These are phyloP conservation scores for Rehmannia glutinosa DNA, from an alignment of 257 asterid species.

Conservation along the genomic window DNA sequence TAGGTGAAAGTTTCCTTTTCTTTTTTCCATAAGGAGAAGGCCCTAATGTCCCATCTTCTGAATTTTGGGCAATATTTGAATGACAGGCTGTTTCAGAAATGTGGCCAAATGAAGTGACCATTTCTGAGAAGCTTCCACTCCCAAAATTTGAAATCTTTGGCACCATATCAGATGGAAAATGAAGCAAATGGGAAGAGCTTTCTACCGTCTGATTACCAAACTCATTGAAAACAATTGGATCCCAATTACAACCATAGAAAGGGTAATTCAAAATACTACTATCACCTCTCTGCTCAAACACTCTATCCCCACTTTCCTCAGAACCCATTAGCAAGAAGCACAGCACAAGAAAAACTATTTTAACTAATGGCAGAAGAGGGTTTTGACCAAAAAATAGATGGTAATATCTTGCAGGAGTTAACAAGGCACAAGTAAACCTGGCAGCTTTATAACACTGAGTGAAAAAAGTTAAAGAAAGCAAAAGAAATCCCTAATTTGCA, in stretches of 20 bases:
- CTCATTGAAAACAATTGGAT: slow-evolving; percentile 57
- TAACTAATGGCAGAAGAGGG: slow-evolving; percentile 42
- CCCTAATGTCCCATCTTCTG: no score
- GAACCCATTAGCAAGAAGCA: slow-evolving; percentile 39
- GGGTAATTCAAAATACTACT: no score
- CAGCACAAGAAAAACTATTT: slow-evolving; percentile 14
- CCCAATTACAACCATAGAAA: slow-evolving; percentile 66
- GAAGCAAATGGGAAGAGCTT: slow-evolving; percentile 45
- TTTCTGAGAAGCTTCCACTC: slow-evolving; percentile 58
- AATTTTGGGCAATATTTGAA: no score
- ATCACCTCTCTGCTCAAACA: slow-evolving; percentile 28
- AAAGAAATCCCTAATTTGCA: slow-evolving; percentile 67
- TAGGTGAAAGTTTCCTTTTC: slow-evolving; percentile 43
- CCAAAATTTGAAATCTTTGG: slow-evolving; percentile 61
- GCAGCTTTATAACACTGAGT: slow-evolving; percentile 79
- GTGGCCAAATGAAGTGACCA: slow-evolving; percentile 47
- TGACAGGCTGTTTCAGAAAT: no score
- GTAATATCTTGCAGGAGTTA: slow-evolving; percentile 69
- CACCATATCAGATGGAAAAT: slow-evolving; percentile 51
- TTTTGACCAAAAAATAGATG: slow-evolving; percentile 63
- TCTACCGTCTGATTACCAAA: slow-evolving; percentile 42
- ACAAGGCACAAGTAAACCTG: slow-evolving; percentile 76
- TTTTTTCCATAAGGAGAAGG: slow-evolving; percentile 55
- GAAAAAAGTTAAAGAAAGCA: slow-evolving; percentile 35
- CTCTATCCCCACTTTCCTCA: slow-evolving; percentile 50